These are phyloP conservation scores for Cinnamomum chago DNA, from an alignment of 164 flowering plant genomes.

Conservation along the genomic window DNA sequence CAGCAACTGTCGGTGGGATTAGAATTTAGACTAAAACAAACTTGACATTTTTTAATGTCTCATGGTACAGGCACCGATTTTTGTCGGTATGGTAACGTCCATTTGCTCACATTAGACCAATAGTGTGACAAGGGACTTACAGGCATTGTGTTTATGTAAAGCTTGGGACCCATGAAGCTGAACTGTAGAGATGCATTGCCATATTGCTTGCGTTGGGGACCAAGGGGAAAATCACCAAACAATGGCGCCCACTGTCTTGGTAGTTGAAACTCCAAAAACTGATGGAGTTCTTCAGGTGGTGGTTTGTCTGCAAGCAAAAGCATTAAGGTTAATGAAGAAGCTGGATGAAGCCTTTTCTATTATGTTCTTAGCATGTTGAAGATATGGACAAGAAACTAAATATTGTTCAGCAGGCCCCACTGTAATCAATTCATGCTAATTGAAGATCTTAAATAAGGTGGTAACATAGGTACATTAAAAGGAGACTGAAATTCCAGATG, in stretches of 20 bases:
- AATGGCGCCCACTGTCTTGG: slow-evolving; percentile 98
- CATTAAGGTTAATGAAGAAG: not conserved
- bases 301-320: slow-evolving; percentile 70
- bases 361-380: not conserved
- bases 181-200: slow-evolving; percentile 60
- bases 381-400: not conserved
- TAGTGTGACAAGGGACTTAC: slow-evolving; percentile 25
- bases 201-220: slow-evolving; percentile 73
- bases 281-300: slow-evolving; percentile 84
- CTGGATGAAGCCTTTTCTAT: not conserved
- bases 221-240: slow-evolving; percentile 91
- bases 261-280: slow-evolving; percentile 92
- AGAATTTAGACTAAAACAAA: not conserved
- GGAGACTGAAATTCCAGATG: not conserved
- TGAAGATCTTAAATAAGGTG: not conserved
- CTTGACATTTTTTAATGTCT: not conserved
- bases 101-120: not conserved
- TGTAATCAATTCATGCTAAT: not conserved
- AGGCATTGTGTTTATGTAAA: slow-evolving; percentile 67
- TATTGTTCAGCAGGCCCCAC: not conserved
- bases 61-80: not conserved
- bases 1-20: not conserved
- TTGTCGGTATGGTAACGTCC: not conserved
- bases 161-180: slow-evolving; percentile 87
- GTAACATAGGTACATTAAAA: not conserved